Evolutionary conservation across 306 rosid species (phyloP).

Genomic region (Oemleria cerasiformis): DNA sequence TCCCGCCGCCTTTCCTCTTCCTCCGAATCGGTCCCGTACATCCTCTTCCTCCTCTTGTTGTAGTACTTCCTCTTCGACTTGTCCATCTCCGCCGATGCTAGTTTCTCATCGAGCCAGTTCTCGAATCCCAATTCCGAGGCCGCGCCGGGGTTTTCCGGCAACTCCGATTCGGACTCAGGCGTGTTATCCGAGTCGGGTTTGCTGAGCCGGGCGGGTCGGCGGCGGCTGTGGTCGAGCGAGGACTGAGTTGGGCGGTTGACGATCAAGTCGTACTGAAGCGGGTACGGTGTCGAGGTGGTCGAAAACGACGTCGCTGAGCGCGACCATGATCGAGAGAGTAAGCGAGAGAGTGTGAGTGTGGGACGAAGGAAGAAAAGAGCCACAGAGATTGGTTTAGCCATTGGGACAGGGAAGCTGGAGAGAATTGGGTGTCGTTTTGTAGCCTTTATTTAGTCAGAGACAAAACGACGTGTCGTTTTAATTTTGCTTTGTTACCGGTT

Average conservation of each 20-base stretch:
- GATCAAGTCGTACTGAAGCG: slow-evolving; percentile 86
- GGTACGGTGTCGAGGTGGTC: slow-evolving; percentile 56
- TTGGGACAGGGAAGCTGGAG: slow-evolving; percentile 3
- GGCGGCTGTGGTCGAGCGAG: slow-evolving; percentile 33
- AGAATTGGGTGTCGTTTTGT: neutral
- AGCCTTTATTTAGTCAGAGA: neutral
- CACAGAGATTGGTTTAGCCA: slow-evolving; percentile 43
- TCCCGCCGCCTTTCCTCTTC: slow-evolving; percentile 35
- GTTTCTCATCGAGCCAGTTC: slow-evolving; percentile 60
- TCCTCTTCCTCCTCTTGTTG: slow-evolving; percentile 68
- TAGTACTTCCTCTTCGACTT: slow-evolving; percentile 81
- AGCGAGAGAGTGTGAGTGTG: slow-evolving; percentile 21
- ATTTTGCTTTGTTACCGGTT: neutral
- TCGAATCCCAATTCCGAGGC: slow-evolving; percentile 46
- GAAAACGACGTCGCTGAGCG: slow-evolving; percentile 34
- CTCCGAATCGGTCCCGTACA: slow-evolving; percentile 85
- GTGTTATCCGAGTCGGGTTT: slow-evolving; percentile 28
- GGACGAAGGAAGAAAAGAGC: slow-evolving; percentile 34
- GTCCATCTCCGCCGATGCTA: slow-evolving; percentile 54
- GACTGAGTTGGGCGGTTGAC: slow-evolving; percentile 63
- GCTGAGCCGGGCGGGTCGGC: slow-evolving; percentile 38
- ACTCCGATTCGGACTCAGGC: slow-evolving; percentile 26
- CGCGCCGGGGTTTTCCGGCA: slow-evolving; percentile 30
- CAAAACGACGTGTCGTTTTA: neutral
- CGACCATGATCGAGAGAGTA: slow-evolving; percentile 13